These are phyloP conservation scores for Colletotrichum lini DNA, from an alignment of 2,329 filamentous ascomycete species.

Conservation along the genomic window DNA sequence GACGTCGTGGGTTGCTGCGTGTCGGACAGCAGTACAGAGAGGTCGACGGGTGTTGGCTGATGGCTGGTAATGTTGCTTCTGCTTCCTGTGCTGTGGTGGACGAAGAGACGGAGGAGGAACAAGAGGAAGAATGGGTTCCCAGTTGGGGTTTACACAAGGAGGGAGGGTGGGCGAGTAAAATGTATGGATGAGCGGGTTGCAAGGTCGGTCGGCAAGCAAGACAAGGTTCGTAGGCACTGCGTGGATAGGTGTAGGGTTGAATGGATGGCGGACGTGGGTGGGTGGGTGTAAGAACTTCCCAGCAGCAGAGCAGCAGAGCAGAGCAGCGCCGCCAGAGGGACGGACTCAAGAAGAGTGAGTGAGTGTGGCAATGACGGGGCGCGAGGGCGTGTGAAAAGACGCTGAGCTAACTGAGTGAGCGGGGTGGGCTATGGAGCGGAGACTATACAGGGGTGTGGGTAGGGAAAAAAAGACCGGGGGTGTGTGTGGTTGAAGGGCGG, in stretches of 20 bases:
- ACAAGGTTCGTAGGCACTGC: background rate
- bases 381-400: slow-evolving; percentile 16
- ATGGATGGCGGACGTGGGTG: slow-evolving; percentile 16
- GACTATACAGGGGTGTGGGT: background rate
- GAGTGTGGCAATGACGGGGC: too few relatives aligned
- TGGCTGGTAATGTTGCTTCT: slow-evolving; percentile 8
- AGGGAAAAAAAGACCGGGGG: background rate
- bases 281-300: slow-evolving; percentile 1
- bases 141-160: slow-evolving; percentile 21
- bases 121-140: slow-evolving; percentile 33
- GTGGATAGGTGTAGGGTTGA: slow-evolving; percentile 1
- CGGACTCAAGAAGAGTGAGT: too few relatives aligned
- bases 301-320: background rate
- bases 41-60: slow-evolving; percentile 14
- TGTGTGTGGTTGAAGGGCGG: slow-evolving; percentile 16
- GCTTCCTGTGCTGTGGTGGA: background rate
- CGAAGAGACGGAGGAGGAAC: slow-evolving; percentile 13
- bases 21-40: slow-evolving; percentile 21
- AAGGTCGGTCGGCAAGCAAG: slow-evolving; percentile 6
- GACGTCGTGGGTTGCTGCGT: slow-evolving; percentile 19
- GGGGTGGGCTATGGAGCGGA: slow-evolving; percentile 5
- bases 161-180: slow-evolving; percentile 38
- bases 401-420: slow-evolving; percentile 30
- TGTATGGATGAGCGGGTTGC: slow-evolving; percentile 29
- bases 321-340: background rate